Conservation (phyloP, 2,329 filamentous ascomycete species). For the Cordyceps cicadae region DNA sequence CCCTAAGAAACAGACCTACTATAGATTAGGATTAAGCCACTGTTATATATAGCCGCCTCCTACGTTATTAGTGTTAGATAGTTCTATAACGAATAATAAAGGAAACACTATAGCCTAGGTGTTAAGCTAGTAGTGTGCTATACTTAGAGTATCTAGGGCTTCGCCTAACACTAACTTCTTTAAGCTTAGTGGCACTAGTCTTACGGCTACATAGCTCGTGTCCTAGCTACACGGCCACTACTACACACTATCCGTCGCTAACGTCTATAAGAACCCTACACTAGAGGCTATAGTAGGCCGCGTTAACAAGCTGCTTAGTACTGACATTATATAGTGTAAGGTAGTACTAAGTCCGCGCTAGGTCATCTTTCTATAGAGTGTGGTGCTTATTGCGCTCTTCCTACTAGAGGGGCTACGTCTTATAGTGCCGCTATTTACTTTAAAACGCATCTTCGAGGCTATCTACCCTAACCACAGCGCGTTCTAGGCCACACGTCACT, state of each 20-base stretch:
- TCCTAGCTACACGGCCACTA: slow-evolving; percentile 15
- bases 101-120: slow-evolving; percentile 15
- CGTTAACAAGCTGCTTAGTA: slow-evolving; percentile 15
- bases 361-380: slow-evolving; percentile 14
- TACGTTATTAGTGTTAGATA: neutral
- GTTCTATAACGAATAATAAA: neutral
- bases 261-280: slow-evolving; percentile 16
- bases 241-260: slow-evolving; percentile 17
- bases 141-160: slow-evolving; percentile 13
- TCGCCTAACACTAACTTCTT: slow-evolving; percentile 15
- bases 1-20: too few species aligned
- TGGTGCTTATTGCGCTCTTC: slow-evolving; percentile 12
- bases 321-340: slow-evolving; percentile 9
- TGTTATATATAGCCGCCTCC: slow-evolving; percentile 10
- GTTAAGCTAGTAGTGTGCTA: slow-evolving; percentile 15
- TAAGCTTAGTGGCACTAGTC: slow-evolving; percentile 17
- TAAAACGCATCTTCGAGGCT: slow-evolving; percentile 13
- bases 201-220: slow-evolving; percentile 17
- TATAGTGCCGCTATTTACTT: slow-evolving; percentile 8
- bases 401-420: slow-evolving; percentile 13
- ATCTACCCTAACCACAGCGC: neutral
- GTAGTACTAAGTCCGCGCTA: slow-evolving; percentile 16
- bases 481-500: slow-evolving; percentile 13
- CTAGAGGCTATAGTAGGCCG: slow-evolving; percentile 14
- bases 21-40: too few species aligned